Evolutionary conservation across 2,329 filamentous ascomycete genomes (phyloP), one percentile per base, ranked within the genome.

Genomic region (Colletotrichum liaoningense): DNA sequence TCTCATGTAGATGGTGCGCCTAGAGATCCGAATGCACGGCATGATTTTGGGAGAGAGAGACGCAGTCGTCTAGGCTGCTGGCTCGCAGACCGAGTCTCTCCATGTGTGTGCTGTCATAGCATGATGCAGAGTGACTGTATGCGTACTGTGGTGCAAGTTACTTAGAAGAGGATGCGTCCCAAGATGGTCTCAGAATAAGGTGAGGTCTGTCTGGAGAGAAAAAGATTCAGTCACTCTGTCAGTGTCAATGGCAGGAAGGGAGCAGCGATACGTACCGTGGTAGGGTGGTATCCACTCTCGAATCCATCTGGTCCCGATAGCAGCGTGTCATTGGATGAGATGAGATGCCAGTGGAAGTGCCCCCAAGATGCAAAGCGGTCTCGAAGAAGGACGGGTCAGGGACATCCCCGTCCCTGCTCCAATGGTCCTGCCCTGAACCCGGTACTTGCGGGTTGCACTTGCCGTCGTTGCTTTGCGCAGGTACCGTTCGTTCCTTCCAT

Each of bases 401-500:
- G 64, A 6, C 8, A 26, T n/a, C 24, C 16, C 9, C 19, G 14
- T 54, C 49, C 52, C 63, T 49, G 42, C 42, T 19, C 49, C 22
- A 59, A 46, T 30, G 24, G 33, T 26, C 42, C 49, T 67, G 42
- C 63, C 56, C 26, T 35, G 57, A 55, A 42, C 66, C 60, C 60
- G 66, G 70, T 73, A 73, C 54, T 73, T 70, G 46, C 35, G 26
- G 66, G 59, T 57, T 60, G 33, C 66, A 56, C 70, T 52, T 73
- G 66, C 60, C 12, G 30, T 52, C n/a, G 22, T 56, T 35, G 38
- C 56, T 70, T 71, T 28, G 60, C 60, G 46, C 67, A 73, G 71
- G 67, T 73, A 73, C 71, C 71, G 60, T 70, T 73, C 67, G 56
- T 73, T 46, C 56, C 42, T 62, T 59, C 60, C 42, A 57, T 59